Percentiles rank a stretch among this genome's conserved stretches.
phyloP scores from a whole-genome alignment of 306 rosid genomes.

The Medicago lupulina region DNA sequence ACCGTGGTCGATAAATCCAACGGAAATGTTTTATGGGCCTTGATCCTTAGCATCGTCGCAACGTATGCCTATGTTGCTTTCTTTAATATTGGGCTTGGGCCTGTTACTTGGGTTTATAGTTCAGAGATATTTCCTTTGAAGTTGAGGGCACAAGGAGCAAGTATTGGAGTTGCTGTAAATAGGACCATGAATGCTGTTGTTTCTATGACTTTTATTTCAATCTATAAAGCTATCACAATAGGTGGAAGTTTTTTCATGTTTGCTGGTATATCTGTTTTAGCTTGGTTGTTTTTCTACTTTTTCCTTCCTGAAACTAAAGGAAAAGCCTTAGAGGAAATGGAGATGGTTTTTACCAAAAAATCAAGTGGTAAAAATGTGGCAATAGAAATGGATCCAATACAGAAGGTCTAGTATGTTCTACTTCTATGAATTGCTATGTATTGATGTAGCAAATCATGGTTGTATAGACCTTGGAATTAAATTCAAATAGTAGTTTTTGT shows the following conservation, averaged over 20 bases:
- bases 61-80: slow-evolving; percentile 63
- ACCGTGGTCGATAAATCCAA: slow-evolving; percentile 60
- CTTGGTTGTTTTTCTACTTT: slow-evolving; percentile 71
- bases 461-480: neutral
- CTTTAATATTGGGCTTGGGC: slow-evolving; percentile 76
- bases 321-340: slow-evolving; percentile 77
- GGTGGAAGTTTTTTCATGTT: slow-evolving; percentile 86
- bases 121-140: slow-evolving; percentile 80
- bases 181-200: slow-evolving; percentile 65
- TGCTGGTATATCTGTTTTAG: slow-evolving; percentile 60
- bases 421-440: neutral
- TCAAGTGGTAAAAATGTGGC: neutral
- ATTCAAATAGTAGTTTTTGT: neutral
- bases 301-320: slow-evolving; percentile 87
- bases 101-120: slow-evolving; percentile 80
- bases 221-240: slow-evolving; percentile 70
- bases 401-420: neutral
- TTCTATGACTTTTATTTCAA: slow-evolving; percentile 69
- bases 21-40: slow-evolving; percentile 56
- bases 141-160: slow-evolving; percentile 74
- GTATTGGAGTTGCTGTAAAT: slow-evolving; percentile 82
- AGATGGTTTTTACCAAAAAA: slow-evolving; percentile 54
- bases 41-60: slow-evolving; percentile 57
- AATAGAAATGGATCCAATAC: neutral
- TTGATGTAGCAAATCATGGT: neutral